Base-by-base conservation (phyloP, 805 yeast genomes). In the Candida succiphila region DNA sequence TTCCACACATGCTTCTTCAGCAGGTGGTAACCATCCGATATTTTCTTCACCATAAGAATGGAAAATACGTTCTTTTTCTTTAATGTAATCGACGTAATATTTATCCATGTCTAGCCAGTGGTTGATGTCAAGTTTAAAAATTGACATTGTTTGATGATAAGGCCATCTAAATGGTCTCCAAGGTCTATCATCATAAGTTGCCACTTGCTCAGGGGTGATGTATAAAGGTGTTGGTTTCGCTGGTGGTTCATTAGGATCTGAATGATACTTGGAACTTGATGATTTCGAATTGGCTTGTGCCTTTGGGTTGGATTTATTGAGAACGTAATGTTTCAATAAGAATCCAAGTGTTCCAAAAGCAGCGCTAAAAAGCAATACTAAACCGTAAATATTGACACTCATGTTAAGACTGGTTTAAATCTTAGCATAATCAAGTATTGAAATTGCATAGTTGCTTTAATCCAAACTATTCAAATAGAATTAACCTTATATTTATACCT, bases 101-200 rank as follows among this genome's bases (percentile, higher is more conserved):
- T 77, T 78, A 52, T 79, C 87, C 86, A 79, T 79, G 46, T 79
- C 86, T 42, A 79, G 56, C 87, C 87, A 79, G 55, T 79, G 81
- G 52, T 78, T 78, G 25, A 76, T 61, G 48, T 78, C 83, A n/a
- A 79, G 62, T 49, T 73, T 75, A 60, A 67, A 78, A 31, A 79
- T 77, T 13, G 80, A 69, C 87, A 79, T 79, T 2, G 86, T 79
- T 54, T 79, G 87, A 52, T 78, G 85, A 48, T 79, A 79, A 20
- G 87, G 87, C 78, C 82, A 76, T 46, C 87, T 61, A 57, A 79
- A 79, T 7, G 86, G 86, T 56, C 87, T 63, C 87, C 87, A 79
- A 10, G 87, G 86, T 49, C 87, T 63, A 45, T 77, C 87, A 44
- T 79, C 84, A 46, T 77, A 75, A 17, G 65, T 67, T 40, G 61